Evolutionary conservation across 768 basidiomycete genomes (phyloP).

Genomic region (Filobasidium wieringae): DNA sequence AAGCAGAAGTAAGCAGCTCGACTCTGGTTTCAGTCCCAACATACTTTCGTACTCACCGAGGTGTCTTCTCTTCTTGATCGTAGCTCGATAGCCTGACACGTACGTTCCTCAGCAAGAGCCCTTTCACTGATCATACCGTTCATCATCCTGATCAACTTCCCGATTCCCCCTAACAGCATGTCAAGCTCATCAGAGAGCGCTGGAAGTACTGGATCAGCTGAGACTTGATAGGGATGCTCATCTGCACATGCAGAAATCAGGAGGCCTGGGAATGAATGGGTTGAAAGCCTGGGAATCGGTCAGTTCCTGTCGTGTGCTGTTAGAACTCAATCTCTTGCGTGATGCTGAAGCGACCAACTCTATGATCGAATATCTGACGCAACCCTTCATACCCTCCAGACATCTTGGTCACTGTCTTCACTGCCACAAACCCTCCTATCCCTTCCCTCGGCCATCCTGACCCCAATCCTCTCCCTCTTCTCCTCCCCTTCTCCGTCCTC

Average conservation of each 20-base stretch:
- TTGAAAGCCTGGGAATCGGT: not conserved
- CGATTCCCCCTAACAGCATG: not conserved
- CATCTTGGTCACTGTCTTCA: not conserved
- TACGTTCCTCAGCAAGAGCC: not conserved
- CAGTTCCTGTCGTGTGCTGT: no score
- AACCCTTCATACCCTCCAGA: not conserved
- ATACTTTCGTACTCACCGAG: no score
- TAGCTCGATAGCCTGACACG: no score
- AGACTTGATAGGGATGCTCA: not conserved
- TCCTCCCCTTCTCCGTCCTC: not conserved
- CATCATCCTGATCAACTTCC: not conserved
- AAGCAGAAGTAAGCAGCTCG: no score
- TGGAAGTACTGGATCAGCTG: not conserved
- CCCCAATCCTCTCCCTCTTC: not conserved
- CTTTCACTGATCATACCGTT: not conserved
- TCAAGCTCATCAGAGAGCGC: not conserved
- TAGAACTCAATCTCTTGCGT: no score
- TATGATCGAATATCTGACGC: not conserved
- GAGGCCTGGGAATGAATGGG: not conserved
- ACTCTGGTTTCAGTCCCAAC: no score
- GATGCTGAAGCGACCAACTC: no score
- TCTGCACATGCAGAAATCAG: not conserved
- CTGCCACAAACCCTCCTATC: not conserved
- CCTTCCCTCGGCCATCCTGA: not conserved
- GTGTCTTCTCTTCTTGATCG: no score